Evolutionary conservation across 2,329 filamentous ascomycete species (phyloP).

Genomic region (Arachnopeziza araneosa): DNA sequence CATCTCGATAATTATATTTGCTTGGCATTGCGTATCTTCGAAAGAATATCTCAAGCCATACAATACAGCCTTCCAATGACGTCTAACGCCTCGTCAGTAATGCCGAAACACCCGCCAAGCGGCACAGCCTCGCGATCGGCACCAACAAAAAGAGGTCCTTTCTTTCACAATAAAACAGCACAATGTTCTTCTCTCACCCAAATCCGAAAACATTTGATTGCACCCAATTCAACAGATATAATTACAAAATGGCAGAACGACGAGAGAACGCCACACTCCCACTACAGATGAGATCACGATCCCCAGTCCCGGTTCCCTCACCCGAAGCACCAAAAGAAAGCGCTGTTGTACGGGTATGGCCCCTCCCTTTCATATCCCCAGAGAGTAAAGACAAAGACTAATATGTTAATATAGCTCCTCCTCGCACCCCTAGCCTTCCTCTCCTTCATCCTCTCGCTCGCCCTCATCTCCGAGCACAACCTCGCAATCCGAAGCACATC

Average conservation of each 20-base stretch:
- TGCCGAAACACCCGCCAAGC: no score
- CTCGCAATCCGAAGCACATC: neutral
- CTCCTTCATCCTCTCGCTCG: slow-evolving; percentile 50
- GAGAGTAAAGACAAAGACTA: neutral
- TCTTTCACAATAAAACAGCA: no score
- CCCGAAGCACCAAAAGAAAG: slow-evolving; percentile 23
- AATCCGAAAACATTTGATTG: no score
- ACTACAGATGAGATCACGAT: neutral
- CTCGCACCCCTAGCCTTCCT: slow-evolving; percentile 38
- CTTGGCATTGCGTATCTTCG: no score
- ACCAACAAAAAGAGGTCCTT: no score
- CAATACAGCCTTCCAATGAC: no score
- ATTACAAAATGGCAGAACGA: neutral
- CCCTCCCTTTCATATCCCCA: neutral
- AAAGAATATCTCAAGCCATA: no score
- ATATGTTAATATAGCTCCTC: slow-evolving; percentile 20
- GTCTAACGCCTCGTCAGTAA: no score
- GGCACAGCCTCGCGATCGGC: no score
- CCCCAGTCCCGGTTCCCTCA: neutral
- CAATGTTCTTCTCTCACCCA: neutral
- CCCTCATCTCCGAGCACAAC: slow-evolving; percentile 25
- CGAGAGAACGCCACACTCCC: neutral
- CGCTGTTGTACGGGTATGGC: slow-evolving; percentile 21
- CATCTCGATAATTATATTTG: no score
- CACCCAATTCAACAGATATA: neutral